Base-by-base conservation (phyloP, 2,329 filamentous ascomycete species). In the Pseudocercospora pini-densiflorae region DNA sequence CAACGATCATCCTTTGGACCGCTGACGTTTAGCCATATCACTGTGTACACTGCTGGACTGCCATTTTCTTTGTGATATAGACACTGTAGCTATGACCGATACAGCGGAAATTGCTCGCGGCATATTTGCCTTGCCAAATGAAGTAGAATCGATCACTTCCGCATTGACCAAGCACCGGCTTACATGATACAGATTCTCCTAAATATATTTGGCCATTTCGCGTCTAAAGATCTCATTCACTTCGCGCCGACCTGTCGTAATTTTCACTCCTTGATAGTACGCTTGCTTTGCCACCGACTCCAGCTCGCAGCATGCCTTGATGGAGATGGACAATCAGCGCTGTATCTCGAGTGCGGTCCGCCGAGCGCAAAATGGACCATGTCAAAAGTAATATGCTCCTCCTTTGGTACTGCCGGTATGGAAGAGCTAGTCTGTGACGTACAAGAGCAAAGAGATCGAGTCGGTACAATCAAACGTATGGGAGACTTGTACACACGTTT, bases 291-390 rank as follows among this genome's bases (percentile, higher is more conserved):
- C 69, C 84, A 85, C 58, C 88, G 91, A 36, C 82, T 93, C 1
- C 79, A 89, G 55, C 77, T 84, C 21, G 87, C 88, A 4, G 64
- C 88, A 4, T 80, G 85, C 2, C 79, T 90, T 7, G 79, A 85
- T 43, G 85, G 88, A 45, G 79, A 85, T 43, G 85, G 88, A 43
- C 87, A 92, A 74, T 58, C 55, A 23, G 86, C 89, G 62, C 79
- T 95, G 45, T 87, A 94, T 43, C 86, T 96, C 49, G 91, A 94
- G 80, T 92, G 90, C 77, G 94, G 91, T 74, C 91, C 91, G 69
- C 92, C 92, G 0, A 87, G 84, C 68, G 88, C 86, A 24, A 90
- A 89, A 77, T 82, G 90, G 59, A 89, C 86, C 5, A 89, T 90
- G 21, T 90, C 91, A 0, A 89, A 88, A 62, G 83, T 93, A 12